These are phyloP conservation scores for Drechslera avenae DNA, from an alignment of 2,329 filamentous ascomycete genomes.

Conservation along the genomic window DNA sequence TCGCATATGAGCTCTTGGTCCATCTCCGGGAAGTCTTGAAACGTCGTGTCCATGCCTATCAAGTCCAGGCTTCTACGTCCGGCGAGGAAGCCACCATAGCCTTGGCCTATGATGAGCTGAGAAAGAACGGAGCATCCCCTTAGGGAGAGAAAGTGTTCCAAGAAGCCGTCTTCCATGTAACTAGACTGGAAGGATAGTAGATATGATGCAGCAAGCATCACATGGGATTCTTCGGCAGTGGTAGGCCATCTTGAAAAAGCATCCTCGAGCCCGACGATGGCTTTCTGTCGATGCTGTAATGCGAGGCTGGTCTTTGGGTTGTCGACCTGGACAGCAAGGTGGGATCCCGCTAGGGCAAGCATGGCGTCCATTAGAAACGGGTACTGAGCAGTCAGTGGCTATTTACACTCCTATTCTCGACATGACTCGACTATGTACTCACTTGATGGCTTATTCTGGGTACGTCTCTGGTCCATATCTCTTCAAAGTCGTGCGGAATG, in stretches of 20 bases:
- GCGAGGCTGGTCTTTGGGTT: constrained; percentile 10
- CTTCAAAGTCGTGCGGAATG: constrained; percentile 20
- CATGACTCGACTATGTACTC: not conserved
- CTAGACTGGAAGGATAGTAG: constrained; percentile 26
- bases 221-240: constrained; percentile 27
- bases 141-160: constrained; percentile 27
- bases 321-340: constrained; percentile 23
- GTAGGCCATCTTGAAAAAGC: constrained; percentile 30
- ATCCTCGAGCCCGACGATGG: constrained; percentile 28
- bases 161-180: constrained; percentile 26
- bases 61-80: constrained; percentile 12
- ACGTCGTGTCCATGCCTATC: constrained; percentile 9
- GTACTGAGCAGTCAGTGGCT: constrained; percentile 19
- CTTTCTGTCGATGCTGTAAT: constrained; percentile 28
- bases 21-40: constrained; percentile 15
- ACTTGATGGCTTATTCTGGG: constrained; percentile 24
- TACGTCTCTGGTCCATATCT: constrained; percentile 25
- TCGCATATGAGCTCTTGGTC: constrained; percentile 17
- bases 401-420: not conserved
- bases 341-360: constrained; percentile 32
- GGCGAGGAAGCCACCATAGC: constrained; percentile 20
- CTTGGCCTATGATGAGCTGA: constrained; percentile 19
- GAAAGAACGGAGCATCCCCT: constrained; percentile 27
- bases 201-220: constrained; percentile 33
- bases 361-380: constrained; percentile 33